phyloP scores from a whole-genome alignment of 495 filamentous ascomycete genomes.

The Penicillium canariense region DNA sequence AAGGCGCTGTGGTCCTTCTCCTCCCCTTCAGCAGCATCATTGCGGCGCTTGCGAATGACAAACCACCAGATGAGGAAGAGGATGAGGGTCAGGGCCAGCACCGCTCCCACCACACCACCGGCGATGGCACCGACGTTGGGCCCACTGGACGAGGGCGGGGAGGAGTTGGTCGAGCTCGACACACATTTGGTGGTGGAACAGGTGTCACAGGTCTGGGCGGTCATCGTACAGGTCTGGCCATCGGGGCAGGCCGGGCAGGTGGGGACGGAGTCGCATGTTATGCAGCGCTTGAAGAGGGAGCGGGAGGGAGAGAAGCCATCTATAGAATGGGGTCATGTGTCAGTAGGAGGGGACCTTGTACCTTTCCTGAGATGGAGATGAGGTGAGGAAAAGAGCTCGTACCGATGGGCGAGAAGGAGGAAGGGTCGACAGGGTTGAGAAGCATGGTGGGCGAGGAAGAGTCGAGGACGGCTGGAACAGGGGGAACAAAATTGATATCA shows the following conservation, averaged over 20 bases:
- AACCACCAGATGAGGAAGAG: slow-evolving; percentile 84
- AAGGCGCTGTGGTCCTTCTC: slow-evolving; percentile 53
- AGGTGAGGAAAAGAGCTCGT: slow-evolving; percentile 4
- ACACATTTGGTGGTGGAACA: slow-evolving; percentile 64
- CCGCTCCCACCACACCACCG: slow-evolving; percentile 77
- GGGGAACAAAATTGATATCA: slow-evolving; percentile 5
- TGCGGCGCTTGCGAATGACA: slow-evolving; percentile 76
- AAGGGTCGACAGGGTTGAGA: slow-evolving; percentile 21
- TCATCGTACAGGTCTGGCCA: slow-evolving; percentile 55
- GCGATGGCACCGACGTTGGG: slow-evolving; percentile 78
- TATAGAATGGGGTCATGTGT: background rate
- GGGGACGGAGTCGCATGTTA: slow-evolving; percentile 42
- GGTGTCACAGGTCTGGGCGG: slow-evolving; percentile 50
- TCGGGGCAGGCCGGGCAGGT: slow-evolving; percentile 49
- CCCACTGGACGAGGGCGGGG: slow-evolving; percentile 31
- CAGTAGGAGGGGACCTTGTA: background rate
- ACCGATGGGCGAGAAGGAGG: slow-evolving; percentile 22
- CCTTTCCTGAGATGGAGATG: background rate
- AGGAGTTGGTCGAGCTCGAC: slow-evolving; percentile 29
- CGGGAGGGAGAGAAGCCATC: slow-evolving; percentile 27
- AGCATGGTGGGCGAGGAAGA: slow-evolving; percentile 30
- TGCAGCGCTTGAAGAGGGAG: slow-evolving; percentile 49
- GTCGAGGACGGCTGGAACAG: slow-evolving; percentile 5
- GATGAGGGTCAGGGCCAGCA: slow-evolving; percentile 63
- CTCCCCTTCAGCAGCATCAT: slow-evolving; percentile 50